Conservation (phyloP, 2,329 filamentous ascomycete species). For the Clarireedia hainanense region DNA sequence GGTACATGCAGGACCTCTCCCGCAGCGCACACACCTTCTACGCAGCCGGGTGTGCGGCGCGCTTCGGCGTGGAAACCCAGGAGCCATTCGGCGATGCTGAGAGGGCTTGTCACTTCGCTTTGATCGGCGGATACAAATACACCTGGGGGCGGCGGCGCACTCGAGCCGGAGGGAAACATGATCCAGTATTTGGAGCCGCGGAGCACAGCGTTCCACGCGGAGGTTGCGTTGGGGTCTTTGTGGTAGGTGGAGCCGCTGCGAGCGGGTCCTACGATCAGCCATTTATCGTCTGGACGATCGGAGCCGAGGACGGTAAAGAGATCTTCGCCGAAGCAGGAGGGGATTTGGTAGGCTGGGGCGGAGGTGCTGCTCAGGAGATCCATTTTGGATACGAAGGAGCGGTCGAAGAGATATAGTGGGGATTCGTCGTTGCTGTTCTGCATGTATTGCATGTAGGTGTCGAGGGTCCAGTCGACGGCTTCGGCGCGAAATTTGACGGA, state of each 20-base stretch:
- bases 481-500: constrained; percentile 75
- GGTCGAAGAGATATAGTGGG: constrained; percentile 87
- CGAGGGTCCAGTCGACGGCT: constrained; percentile 83
- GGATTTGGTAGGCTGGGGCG: constrained; percentile 60
- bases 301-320: constrained; percentile 71
- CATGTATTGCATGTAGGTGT: constrained; percentile 80
- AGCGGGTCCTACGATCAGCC: constrained; percentile 85
- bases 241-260: constrained; percentile 91
- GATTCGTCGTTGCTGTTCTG: constrained; percentile 72
- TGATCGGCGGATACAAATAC: constrained; percentile 85
- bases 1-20: constrained; percentile 91
- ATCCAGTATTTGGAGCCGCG: constrained; percentile 96
- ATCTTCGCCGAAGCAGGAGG: constrained; percentile 79
- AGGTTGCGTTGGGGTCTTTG: constrained; percentile 67
- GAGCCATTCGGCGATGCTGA: constrained; percentile 96
- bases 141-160: constrained; percentile 56
- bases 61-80: constrained; percentile 83
- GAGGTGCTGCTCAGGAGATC: constrained; percentile 49
- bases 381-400: constrained; percentile 83
- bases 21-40: constrained; percentile 74
- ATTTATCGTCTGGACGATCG: constrained; percentile 79
- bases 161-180: constrained; percentile 73
- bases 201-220: constrained; percentile 91
- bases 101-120: constrained; percentile 85
- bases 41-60: constrained; percentile 63